Conservation (phyloP, 441 rosid genomes). For the Pelargonium fulgidum region DNA sequence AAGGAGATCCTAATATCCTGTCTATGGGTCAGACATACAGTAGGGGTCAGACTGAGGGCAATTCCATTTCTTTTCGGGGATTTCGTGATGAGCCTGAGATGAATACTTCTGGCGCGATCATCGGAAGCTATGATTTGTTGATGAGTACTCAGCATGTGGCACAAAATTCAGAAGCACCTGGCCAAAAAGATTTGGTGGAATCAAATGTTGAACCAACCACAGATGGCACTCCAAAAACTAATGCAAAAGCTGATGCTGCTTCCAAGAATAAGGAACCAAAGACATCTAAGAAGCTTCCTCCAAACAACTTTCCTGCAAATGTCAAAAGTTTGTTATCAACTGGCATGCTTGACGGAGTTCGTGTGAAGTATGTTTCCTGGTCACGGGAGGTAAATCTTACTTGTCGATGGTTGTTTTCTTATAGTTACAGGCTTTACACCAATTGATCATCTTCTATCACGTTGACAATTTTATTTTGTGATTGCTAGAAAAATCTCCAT, state of each 20-base stretch:
- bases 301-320: slow-evolving; percentile 65
- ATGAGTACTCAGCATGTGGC: slow-evolving; percentile 33
- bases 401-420: background rate
- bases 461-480: slow-evolving; percentile 15
- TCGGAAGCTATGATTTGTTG: slow-evolving; percentile 43
- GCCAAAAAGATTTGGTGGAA: slow-evolving; percentile 34
- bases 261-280: slow-evolving; percentile 51
- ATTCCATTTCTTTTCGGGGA: slow-evolving; percentile 48
- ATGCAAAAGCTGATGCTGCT: slow-evolving; percentile 37
- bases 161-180: slow-evolving; percentile 32
- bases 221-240: slow-evolving; percentile 32
- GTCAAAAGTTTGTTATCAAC: slow-evolving; percentile 77
- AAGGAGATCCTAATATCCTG: slow-evolving; percentile 24
- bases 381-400: slow-evolving; percentile 52
- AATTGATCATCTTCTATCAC: background rate
- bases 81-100: slow-evolving; percentile 47
- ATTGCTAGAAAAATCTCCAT: slow-evolving; percentile 46
- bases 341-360: slow-evolving; percentile 73
- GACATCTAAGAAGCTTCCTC: slow-evolving; percentile 48
- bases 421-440: background rate
- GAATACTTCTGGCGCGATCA: slow-evolving; percentile 38
- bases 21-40: slow-evolving; percentile 32
- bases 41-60: slow-evolving; percentile 23
- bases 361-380: slow-evolving; percentile 62
- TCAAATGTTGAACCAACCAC: slow-evolving; percentile 24